Percentiles rank a stretch among this genome's conserved stretches.
These are phyloP conservation scores for Colletotrichum sp. DNA, from an alignment of 2,329 filamentous ascomycete genomes.

Conservation along the genomic window DNA sequence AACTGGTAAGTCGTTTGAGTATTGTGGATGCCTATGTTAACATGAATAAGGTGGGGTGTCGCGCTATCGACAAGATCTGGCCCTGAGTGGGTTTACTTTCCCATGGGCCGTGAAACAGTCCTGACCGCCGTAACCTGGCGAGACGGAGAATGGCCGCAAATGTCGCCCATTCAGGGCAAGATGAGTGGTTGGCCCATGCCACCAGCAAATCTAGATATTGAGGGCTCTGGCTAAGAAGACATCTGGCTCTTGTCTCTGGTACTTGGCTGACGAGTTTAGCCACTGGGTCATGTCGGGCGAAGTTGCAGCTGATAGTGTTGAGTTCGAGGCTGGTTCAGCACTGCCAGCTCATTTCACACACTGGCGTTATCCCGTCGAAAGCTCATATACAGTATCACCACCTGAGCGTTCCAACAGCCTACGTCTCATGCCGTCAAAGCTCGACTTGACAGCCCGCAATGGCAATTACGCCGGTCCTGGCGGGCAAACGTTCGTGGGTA, in stretches of 20 bases:
- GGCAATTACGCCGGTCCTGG: conserved; percentile 39
- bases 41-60: conserved; percentile 34
- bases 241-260: neutral
- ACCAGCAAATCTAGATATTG: conserved; percentile 28
- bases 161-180: conserved; percentile 23
- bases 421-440: conserved; percentile 48
- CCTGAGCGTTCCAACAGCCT: conserved; percentile 46
- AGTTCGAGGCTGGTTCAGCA: conserved; percentile 46
- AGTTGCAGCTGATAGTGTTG: conserved; percentile 44
- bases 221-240: conserved; percentile 38
- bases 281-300: conserved; percentile 30
- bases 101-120: conserved; percentile 47
- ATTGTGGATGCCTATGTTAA: neutral
- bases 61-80: conserved; percentile 44
- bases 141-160: conserved; percentile 36
- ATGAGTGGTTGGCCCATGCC: conserved; percentile 44
- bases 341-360: conserved; percentile 60
- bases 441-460: conserved; percentile 60
- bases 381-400: conserved; percentile 50
- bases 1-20: conserved; percentile 32
- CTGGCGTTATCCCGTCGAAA: conserved; percentile 56
- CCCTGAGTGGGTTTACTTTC: conserved; percentile 40
- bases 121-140: conserved; percentile 43
- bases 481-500: conserved; percentile 50
- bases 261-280: neutral